phyloP scores from a whole-genome alignment of 495 filamentous ascomycete species.

The Xanthoparmelia taractica region DNA sequence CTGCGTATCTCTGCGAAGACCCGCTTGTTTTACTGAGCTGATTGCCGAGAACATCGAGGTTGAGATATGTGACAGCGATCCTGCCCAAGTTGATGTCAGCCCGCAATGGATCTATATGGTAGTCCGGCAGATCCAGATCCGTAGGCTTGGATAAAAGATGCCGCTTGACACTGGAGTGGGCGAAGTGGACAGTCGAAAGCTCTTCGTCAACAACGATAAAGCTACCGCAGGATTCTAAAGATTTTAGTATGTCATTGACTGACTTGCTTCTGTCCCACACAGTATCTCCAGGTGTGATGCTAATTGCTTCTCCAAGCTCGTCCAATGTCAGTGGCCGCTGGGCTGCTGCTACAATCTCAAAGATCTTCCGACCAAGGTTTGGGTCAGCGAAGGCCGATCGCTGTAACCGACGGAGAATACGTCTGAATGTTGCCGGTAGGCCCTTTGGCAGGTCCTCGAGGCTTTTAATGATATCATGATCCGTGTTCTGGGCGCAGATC shows the following conservation, averaged over 20 bases:
- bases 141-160: constrained; percentile 8
- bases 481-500: constrained; percentile 24
- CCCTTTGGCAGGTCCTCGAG: constrained; percentile 23
- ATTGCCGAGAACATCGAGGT: constrained; percentile 10
- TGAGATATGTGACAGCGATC: constrained; percentile 23
- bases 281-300: constrained; percentile 16
- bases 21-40: too few relatives aligned
- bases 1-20: too few relatives aligned
- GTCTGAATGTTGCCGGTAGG: constrained; percentile 20
- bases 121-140: constrained; percentile 4
- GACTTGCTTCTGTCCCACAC: constrained; percentile 3
- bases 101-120: neutral
- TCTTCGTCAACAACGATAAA: constrained; percentile 22
- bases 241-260: constrained; percentile 15
- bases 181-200: constrained; percentile 18
- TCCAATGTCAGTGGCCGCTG: constrained; percentile 21
- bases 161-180: constrained; percentile 23
- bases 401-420: constrained; percentile 6
- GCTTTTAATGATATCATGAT: constrained; percentile 21
- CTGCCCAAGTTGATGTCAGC: constrained; percentile 11
- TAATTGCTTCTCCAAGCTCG: constrained; percentile 24
- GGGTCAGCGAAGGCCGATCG: neutral
- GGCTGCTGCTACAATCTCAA: constrained; percentile 20
- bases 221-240: constrained; percentile 19
- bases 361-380: constrained; percentile 13